Conservation (phyloP, 306 rosid species). For the Cucumis hystrix region DNA sequence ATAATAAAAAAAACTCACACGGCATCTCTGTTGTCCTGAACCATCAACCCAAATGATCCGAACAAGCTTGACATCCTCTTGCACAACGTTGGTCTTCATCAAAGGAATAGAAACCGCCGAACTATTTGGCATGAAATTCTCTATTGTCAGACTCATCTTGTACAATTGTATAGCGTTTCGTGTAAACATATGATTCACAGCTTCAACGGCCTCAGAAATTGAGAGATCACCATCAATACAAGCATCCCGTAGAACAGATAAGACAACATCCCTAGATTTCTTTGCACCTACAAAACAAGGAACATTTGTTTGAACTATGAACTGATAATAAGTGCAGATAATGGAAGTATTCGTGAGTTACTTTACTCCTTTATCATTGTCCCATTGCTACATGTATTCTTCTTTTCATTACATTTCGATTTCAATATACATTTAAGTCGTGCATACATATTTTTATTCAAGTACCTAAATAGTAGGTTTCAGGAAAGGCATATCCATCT, state of each 20-base stretch:
- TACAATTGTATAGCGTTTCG: slow-evolving; percentile 58
- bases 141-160: slow-evolving; percentile 25
- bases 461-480: slow-evolving; percentile 72
- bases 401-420: background rate
- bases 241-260: slow-evolving; percentile 57
- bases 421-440: background rate
- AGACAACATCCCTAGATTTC: slow-evolving; percentile 62
- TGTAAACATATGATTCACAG: slow-evolving; percentile 61
- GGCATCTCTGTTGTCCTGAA: slow-evolving; percentile 88
- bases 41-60: slow-evolving; percentile 77
- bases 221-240: slow-evolving; percentile 74
- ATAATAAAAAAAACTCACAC: slow-evolving; percentile 37
- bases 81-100: slow-evolving; percentile 16
- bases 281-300: slow-evolving; percentile 54
- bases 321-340: background rate
- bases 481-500: slow-evolving; percentile 75
- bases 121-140: slow-evolving; percentile 13
- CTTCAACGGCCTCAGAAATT: slow-evolving; percentile 60
- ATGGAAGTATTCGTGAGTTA: background rate
- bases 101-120: slow-evolving; percentile 9
- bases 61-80: slow-evolving; percentile 38
- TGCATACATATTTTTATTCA: slow-evolving; percentile 10
- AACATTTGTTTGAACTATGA: background rate
- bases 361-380: background rate
- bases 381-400: background rate